These are phyloP conservation scores for Debaryomyces sp. DNA, from an alignment of 1,139 yeast genomes.

Conservation along the genomic window DNA sequence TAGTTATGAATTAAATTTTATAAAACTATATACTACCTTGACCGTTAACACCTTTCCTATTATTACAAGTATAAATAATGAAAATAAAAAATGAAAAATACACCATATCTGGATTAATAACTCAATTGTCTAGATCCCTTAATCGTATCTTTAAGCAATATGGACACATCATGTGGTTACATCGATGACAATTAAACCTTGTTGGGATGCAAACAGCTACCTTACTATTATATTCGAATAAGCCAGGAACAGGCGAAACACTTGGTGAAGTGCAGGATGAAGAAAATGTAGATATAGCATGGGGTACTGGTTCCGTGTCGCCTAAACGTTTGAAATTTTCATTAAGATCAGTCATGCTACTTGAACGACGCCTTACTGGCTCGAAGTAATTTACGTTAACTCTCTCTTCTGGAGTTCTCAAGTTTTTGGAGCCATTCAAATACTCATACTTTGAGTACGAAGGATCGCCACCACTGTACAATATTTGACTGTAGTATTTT, in stretches of 20 bases:
- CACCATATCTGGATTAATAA: not conserved
- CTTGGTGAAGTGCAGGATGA: not conserved
- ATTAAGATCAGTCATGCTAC: slow-evolving; percentile 3
- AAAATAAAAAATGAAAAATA: not conserved
- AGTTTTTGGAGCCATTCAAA: not conserved
- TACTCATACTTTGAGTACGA: slow-evolving; percentile 3
- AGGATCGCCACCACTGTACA: slow-evolving; percentile 23
- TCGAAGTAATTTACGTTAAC: not conserved
- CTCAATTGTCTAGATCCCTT: slow-evolving; percentile 29
- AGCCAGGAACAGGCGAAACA: not conserved
- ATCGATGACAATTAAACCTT: slow-evolving; percentile 49
- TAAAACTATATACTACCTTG: not conserved
- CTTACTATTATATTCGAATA: slow-evolving; percentile 1
- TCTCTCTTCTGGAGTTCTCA: not conserved
- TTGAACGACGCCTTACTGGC: not conserved
- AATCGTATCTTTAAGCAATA: slow-evolving; percentile 50
- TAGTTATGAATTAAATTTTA: not conserved
- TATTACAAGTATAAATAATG: not conserved
- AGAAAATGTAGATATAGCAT: not conserved
- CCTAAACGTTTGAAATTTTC: not conserved
- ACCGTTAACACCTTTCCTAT: not conserved
- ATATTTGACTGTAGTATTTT: slow-evolving; percentile 33
- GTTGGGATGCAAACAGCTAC: slow-evolving; percentile 21
- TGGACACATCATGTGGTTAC: slow-evolving; percentile 59
- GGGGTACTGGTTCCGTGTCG: not conserved